phyloP scores from a whole-genome alignment of 352 stramenopile genomes.

The Phytophthora idaei region DNA sequence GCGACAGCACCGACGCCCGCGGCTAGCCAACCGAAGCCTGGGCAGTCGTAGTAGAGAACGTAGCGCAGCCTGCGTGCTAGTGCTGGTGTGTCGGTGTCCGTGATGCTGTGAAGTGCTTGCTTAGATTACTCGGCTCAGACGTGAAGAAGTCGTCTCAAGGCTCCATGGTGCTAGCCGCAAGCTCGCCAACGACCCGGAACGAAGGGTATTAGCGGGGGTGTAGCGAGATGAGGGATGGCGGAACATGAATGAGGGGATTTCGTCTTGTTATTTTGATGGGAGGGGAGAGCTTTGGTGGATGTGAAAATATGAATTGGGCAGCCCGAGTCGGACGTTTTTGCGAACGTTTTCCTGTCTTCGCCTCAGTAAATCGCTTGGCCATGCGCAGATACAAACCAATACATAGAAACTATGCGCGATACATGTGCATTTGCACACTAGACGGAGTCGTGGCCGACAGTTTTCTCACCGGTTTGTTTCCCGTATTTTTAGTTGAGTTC shows the following conservation, averaged over 20 bases:
- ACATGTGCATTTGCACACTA: conserved; percentile 21
- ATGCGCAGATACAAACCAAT: conserved; percentile 24
- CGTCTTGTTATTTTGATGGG: conserved; percentile 46
- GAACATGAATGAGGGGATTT: conserved; percentile 26
- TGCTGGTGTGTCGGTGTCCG: conserved; percentile 21
- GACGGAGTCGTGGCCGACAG: conserved; percentile 13
- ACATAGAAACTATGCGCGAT: conserved; percentile 36
- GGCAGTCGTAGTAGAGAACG: conserved; percentile 32
- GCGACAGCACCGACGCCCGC: conserved; percentile 18
- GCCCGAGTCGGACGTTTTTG: conserved; percentile 28
- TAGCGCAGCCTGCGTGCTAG: conserved; percentile 17
- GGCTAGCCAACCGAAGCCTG: conserved; percentile 17
- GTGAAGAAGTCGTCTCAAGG: conserved; percentile 23
- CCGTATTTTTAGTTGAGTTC: conserved; percentile 33
- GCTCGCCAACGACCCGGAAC: conserved; percentile 15
- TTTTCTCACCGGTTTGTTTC: conserved; percentile 17
- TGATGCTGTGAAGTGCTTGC: conserved; percentile 32
- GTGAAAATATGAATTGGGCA: conserved; percentile 54
- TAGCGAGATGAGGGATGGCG: conserved; percentile 28
- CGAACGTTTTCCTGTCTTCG: conserved; percentile 21
- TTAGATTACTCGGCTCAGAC: conserved; percentile 33
- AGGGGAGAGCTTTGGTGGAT: conserved; percentile 38
- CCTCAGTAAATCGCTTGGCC: conserved; percentile 17
- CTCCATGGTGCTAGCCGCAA: conserved; percentile 15
- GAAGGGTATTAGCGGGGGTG: conserved; percentile 18